Evolutionary conservation across 225 moss, liverwort and hornwort genomes (phyloP).

Genomic region (Marchantia polymorpha): DNA sequence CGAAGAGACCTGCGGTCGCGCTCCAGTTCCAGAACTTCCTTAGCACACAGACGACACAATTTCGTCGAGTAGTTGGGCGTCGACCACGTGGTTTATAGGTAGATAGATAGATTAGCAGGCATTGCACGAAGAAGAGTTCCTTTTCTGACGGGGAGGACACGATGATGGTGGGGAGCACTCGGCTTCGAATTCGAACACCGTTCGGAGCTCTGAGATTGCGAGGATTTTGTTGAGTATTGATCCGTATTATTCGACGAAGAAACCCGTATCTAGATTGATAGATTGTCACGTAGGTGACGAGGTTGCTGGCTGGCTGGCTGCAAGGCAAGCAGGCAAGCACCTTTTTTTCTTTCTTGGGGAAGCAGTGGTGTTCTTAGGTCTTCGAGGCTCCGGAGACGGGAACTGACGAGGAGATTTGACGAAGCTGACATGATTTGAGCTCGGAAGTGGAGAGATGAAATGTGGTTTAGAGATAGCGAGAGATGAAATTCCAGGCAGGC

Average conservation of each 20-base stretch:
- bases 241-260: not conserved
- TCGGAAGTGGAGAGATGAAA: not conserved
- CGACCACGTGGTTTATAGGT: not conserved
- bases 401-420: not conserved
- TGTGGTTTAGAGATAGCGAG: not conserved
- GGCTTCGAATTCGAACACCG: not conserved
- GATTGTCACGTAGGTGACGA: not conserved
- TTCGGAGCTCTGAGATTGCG: not conserved
- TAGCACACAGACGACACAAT: not conserved
- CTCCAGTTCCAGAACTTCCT: not conserved
- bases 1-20: conserved; percentile 7
- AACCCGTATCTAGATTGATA: not conserved
- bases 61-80: not conserved
- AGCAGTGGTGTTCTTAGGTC: not conserved
- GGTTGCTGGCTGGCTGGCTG: too few species aligned
- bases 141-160: not conserved
- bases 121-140: not conserved
- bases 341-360: too few species aligned
- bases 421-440: conserved; percentile 4
- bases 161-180: not conserved
- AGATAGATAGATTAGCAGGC: conserved; percentile 1
- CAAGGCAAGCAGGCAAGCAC: too few species aligned
- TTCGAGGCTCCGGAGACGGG: not conserved
- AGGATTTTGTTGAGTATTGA: not conserved
- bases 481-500: conserved; percentile 9